Evolutionary conservation across 257 asterid species (phyloP).

Genomic region (Echites panduratus): DNA sequence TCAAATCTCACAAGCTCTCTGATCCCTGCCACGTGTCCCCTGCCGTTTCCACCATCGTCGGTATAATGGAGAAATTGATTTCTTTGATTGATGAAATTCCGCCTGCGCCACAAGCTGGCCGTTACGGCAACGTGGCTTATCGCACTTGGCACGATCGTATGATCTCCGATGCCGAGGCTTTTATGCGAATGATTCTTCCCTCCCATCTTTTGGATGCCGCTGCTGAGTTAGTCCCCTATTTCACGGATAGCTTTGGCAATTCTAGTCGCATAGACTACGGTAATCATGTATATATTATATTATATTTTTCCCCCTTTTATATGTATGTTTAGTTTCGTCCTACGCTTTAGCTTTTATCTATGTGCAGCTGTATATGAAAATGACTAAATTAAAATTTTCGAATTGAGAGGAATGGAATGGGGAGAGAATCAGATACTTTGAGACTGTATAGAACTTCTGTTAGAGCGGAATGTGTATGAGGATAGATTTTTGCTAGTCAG

Average conservation of each 20-base stretch:
- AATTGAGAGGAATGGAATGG: background rate
- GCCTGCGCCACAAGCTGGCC: constrained; percentile 56
- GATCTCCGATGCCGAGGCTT: constrained; percentile 52
- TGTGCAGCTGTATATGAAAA: background rate
- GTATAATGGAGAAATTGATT: constrained; percentile 36
- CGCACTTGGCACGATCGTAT: constrained; percentile 81
- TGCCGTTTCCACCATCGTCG: constrained; percentile 32
- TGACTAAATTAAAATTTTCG: background rate
- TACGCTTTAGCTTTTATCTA: no score
- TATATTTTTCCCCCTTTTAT: background rate
- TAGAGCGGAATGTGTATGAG: background rate
- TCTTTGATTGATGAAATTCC: constrained; percentile 66
- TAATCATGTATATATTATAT: constrained; percentile 7
- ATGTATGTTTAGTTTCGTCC: background rate
- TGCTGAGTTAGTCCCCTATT: constrained; percentile 65
- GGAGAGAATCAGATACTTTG: background rate
- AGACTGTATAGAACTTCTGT: background rate
- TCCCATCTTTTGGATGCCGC: constrained; percentile 36
- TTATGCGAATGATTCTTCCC: constrained; percentile 46
- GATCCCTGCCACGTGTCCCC: constrained; percentile 61
- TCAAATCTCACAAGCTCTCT: constrained; percentile 60
- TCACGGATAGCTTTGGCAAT: constrained; percentile 81
- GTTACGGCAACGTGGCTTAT: constrained; percentile 72
- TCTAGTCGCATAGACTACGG: constrained; percentile 79
- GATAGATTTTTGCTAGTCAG: background rate